A percentile compares a stretch with the other conserved stretches of the same genome.
phyloP scores from a whole-genome alignment of 306 rosid genomes.

The Notholithocarpus densiflorus region DNA sequence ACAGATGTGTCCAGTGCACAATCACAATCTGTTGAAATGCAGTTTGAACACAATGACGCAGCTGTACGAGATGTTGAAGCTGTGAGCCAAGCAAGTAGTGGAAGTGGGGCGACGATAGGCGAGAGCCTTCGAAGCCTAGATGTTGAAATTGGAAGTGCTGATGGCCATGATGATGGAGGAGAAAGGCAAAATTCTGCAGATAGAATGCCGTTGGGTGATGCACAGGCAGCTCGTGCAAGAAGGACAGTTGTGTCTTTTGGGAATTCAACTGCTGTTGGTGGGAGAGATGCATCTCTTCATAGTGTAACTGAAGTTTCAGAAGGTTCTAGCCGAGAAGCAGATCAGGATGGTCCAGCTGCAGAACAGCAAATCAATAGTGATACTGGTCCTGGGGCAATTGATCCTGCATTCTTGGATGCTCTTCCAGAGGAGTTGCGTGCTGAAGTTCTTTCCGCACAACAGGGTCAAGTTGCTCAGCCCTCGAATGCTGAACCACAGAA shows the following conservation, averaged over 20 bases:
- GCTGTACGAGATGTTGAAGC: constrained; percentile 90
- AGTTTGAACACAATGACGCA: constrained; percentile 73
- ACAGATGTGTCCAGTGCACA: constrained; percentile 45
- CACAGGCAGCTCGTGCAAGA: constrained; percentile 72
- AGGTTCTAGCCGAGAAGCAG: constrained; percentile 89
- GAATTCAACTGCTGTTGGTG: constrained; percentile 55
- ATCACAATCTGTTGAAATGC: constrained; percentile 77
- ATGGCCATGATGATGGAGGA: constrained; percentile 93
- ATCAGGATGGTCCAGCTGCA: constrained; percentile 63
- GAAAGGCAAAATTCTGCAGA: constrained; percentile 85
- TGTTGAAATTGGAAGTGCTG: constrained; percentile 98
- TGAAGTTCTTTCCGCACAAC: constrained; percentile 95
- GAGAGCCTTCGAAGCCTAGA: constrained; percentile 97
- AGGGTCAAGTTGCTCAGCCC: constrained; percentile 78
- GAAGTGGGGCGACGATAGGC: constrained; percentile 96
- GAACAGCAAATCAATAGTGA: constrained; percentile 74
- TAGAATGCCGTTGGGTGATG: constrained; percentile 61
- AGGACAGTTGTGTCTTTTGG: constrained; percentile 61
- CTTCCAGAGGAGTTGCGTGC: constrained; percentile 97
- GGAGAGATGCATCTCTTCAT: constrained; percentile 84
- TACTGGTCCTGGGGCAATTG: constrained; percentile 82
- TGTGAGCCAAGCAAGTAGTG: constrained; percentile 96
- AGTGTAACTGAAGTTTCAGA: constrained; percentile 94
- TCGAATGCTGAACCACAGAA: constrained; percentile 70
- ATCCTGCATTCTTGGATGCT: constrained; percentile 96